phyloP scores from a whole-genome alignment of 257 asterid genomes.

The Fraxinus cuspidata region DNA sequence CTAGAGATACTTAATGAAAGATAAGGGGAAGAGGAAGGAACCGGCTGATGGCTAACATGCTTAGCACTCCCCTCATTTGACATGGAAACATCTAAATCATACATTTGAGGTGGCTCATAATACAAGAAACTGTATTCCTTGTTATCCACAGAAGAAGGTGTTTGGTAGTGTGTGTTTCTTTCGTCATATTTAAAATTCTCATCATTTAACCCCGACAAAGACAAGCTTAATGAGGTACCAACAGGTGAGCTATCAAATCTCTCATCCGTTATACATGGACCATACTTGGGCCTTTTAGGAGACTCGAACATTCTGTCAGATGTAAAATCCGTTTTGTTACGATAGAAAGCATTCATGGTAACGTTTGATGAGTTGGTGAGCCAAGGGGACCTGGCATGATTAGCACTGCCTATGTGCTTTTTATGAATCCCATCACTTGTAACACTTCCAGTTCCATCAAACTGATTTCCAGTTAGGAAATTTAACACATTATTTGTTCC shows the following conservation, averaged over 20 bases:
- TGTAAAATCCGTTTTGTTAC: constrained; percentile 17
- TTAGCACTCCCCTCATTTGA: constrained; percentile 20
- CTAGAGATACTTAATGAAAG: constrained; percentile 36
- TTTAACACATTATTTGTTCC: constrained; percentile 27
- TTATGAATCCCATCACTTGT: constrained; percentile 22
- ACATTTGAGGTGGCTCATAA: constrained; percentile 42
- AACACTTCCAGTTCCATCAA: constrained; percentile 26
- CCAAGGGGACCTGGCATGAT: constrained; percentile 22
- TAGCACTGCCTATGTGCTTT: constrained; percentile 25
- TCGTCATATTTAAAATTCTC: constrained; percentile 38
- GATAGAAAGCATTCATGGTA: constrained; percentile 13
- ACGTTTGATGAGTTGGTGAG: constrained; percentile 27
- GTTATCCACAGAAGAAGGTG: constrained; percentile 33
- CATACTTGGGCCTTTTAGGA: constrained; percentile 48
- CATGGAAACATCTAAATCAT: constrained; percentile 23
- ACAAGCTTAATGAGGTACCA: constrained; percentile 53
- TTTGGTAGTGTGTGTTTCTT: constrained; percentile 38
- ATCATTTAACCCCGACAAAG: constrained; percentile 37
- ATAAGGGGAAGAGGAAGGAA: constrained; percentile 35
- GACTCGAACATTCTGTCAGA: constrained; percentile 33
- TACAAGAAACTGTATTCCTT: constrained; percentile 32
- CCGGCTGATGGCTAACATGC: constrained; percentile 19
- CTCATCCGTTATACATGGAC: constrained; percentile 26
- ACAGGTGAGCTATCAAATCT: constrained; percentile 34
- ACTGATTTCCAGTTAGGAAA: constrained; percentile 29